Percentiles rank a stretch among this genome's conserved stretches.
These are phyloP conservation scores for Ophiostoma triangulosporum DNA, from an alignment of 2,329 filamentous ascomycete species.

Conservation along the genomic window DNA sequence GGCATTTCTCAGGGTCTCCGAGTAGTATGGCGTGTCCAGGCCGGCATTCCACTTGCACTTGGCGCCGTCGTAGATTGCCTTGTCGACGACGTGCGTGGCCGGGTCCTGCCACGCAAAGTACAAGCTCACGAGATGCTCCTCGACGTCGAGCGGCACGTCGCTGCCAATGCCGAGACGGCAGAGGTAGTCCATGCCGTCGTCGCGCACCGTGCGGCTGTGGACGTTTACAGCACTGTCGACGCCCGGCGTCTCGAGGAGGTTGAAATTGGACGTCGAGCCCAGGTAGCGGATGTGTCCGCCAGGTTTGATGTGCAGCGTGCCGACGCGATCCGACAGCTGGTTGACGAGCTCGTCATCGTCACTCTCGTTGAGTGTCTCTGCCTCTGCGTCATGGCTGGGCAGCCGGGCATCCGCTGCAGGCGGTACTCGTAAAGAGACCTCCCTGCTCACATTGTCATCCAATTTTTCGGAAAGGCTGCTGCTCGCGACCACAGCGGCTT, in stretches of 20 bases:
- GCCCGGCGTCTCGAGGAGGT: slow-evolving; percentile 26
- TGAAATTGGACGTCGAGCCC: slow-evolving; percentile 30
- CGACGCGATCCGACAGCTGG: slow-evolving; percentile 29
- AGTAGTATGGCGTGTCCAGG: slow-evolving; percentile 9
- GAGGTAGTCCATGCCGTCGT: slow-evolving; percentile 15
- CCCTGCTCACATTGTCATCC: not conserved
- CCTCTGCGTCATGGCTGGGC: not conserved
- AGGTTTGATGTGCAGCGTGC: slow-evolving; percentile 27
- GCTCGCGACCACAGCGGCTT: not conserved
- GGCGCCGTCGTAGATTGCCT: slow-evolving; percentile 18
- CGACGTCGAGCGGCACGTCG: slow-evolving; percentile 25
- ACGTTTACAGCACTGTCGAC: slow-evolving; percentile 18
- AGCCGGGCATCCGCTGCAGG: too few relatives aligned
- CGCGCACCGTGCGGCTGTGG: slow-evolving; percentile 15
- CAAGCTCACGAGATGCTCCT: slow-evolving; percentile 29
- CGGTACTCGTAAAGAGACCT: not conserved
- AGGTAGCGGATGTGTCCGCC: slow-evolving; percentile 31
- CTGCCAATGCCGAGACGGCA: slow-evolving; percentile 23
- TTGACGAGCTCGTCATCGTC: slow-evolving; percentile 25
- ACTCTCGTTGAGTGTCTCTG: not conserved
- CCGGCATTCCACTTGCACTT: slow-evolving; percentile 6
- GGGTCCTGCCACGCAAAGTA: slow-evolving; percentile 36
- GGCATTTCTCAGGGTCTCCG: slow-evolving; percentile 13
- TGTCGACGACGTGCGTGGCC: slow-evolving; percentile 30
- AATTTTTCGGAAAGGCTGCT: not conserved